A percentile compares a stretch with the other conserved stretches of the same genome.
These are phyloP conservation scores for Excoecaria agallocha DNA, from an alignment of 345 rosid genomes.

Conservation along the genomic window DNA sequence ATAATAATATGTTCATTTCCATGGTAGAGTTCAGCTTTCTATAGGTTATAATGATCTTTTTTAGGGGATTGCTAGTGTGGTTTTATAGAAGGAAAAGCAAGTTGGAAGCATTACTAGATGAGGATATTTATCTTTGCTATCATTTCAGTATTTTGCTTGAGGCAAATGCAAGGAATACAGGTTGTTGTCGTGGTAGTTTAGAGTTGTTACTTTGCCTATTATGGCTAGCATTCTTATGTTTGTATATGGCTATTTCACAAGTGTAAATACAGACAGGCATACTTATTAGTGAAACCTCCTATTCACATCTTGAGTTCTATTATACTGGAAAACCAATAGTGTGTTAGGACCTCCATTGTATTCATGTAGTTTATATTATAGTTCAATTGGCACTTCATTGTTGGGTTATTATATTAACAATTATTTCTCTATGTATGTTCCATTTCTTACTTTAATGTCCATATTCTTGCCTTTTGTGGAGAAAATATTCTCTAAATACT, in stretches of 20 bases:
- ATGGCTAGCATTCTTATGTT: slow-evolving; percentile 13
- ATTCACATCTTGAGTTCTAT: neutral
- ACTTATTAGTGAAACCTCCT: neutral
- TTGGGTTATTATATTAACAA: neutral
- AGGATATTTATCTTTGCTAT: neutral
- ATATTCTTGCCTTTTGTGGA: neutral
- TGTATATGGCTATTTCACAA: neutral
- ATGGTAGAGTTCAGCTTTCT: slow-evolving; percentile 7
- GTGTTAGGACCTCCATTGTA: neutral
- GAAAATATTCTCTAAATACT: neutral
- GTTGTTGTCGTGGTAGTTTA: slow-evolving; percentile 2
- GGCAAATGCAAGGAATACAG: neutral
- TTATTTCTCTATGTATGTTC: neutral
- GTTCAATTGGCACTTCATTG: neutral
- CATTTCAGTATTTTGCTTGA: slow-evolving; percentile 13
- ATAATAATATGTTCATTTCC: neutral
- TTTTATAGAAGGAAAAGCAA: slow-evolving; percentile 11
- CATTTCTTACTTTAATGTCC: neutral
- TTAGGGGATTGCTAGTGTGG: slow-evolving; percentile 2
- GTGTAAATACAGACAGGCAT: neutral
- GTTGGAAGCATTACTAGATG: neutral
- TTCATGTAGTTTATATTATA: neutral
- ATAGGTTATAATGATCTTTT: neutral
- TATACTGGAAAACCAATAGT: neutral
- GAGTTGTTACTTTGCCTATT: neutral